Conservation (phyloP, 2,329 filamentous ascomycete species). For the Didymella segeticola region DNA sequence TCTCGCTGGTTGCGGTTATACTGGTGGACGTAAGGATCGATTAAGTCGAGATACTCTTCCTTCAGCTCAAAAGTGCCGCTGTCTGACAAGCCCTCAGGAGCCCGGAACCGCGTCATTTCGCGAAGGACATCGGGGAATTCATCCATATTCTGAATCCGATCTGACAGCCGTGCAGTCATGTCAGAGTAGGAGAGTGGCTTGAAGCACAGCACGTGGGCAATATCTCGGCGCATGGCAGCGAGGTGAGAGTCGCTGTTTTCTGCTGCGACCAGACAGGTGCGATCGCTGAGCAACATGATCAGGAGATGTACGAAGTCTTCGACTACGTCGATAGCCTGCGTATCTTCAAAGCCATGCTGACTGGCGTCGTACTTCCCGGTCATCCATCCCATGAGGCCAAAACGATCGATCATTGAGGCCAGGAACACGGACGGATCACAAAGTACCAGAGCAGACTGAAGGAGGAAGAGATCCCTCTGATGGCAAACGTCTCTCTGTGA, state of each 20-base stretch:
- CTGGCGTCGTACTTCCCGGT: slow-evolving; percentile 76
- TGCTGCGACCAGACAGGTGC: slow-evolving; percentile 75
- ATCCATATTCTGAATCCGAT: slow-evolving; percentile 87
- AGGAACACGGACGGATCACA: slow-evolving; percentile 84
- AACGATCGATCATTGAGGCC: slow-evolving; percentile 89
- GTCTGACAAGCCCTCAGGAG: slow-evolving; percentile 90
- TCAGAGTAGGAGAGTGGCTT: slow-evolving; percentile 95
- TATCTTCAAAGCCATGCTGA: slow-evolving; percentile 76
- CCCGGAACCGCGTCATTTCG: slow-evolving; percentile 86
- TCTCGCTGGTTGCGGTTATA: slow-evolving; percentile 97
- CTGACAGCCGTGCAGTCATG: slow-evolving; percentile 82
- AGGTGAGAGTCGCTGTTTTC: slow-evolving; percentile 72
- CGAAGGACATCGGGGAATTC: slow-evolving; percentile 85
- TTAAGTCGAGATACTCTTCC: slow-evolving; percentile 80
- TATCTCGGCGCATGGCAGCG: slow-evolving; percentile 81
- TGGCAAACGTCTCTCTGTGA: slow-evolving; percentile 90
- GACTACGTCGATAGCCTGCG: slow-evolving; percentile 87
- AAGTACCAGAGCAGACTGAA: slow-evolving; percentile 88
- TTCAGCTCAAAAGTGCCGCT: slow-evolving; percentile 94
- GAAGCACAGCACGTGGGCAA: slow-evolving; percentile 94
- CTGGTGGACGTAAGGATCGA: slow-evolving; percentile 95
- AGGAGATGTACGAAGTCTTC: slow-evolving; percentile 96
- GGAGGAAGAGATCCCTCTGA: slow-evolving; percentile 90
- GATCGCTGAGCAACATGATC: slow-evolving; percentile 88
- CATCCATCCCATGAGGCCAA: slow-evolving; percentile 87